Base-by-base conservation (phyloP, 352 stramenopile species). In the Elongisporangium prolatum region DNA sequence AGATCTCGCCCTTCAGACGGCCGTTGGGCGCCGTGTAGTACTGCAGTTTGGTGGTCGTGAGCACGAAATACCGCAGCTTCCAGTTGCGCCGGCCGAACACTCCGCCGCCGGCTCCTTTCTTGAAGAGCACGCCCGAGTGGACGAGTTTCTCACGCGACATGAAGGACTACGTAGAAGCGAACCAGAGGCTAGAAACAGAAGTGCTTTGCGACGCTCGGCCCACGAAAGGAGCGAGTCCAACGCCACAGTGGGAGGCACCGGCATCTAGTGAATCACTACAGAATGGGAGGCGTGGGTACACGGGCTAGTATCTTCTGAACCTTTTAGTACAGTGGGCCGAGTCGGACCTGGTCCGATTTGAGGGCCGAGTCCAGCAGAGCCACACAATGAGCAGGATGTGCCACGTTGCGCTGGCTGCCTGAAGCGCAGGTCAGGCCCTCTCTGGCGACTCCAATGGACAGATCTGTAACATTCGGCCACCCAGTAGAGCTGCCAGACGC, bases 41-140 rank as follows among this genome's bases (percentile, higher is more conserved):
- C 50, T 54, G 56, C 40, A 79, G 64, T 40, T 58, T 57, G 16
- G 52, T 51, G 14, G 57, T 22, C 37, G 69, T 77, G 58, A 85
- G 64, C 56, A 80, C 75, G 40, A 77, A 76, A 55, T 77, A 79
- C 22, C 70, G 75, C 47, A 71, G 69, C 58, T 83, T 83, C 75
- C 75, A 86, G 64, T 86, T 86, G 24, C 54, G 52, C 21, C 74
- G 65, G 10, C 69, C 68, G 38, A 86, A 86, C n/a, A 66, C 57
- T 11, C 71, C 69, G 3, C 17, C 60, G 53, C 72, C 70, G 7
- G 71, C 76, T 59, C 74, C 71, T 64, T 77, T 78, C 56, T 80
- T 84, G 65, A 77, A 80, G 11, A 83, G 66, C 58, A 83, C 61
- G 50, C 70, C 73, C 10, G 67, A 72, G 61, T 65, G 68, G 24